Evolutionary conservation across 345 rosid genomes (phyloP).

Genomic region (Heritiera littoralis): DNA sequence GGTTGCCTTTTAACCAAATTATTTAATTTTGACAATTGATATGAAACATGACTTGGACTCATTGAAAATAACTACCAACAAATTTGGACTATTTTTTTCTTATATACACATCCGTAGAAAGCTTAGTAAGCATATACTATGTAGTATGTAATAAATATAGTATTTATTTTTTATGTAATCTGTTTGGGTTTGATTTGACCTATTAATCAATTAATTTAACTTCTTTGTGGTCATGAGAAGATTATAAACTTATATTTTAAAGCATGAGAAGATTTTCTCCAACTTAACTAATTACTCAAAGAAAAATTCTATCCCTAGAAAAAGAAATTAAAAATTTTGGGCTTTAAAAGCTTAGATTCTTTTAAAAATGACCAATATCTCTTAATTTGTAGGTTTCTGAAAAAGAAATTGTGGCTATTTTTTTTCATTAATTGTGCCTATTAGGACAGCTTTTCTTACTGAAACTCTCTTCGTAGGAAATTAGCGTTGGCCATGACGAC

Average conservation of each 20-base stretch:
- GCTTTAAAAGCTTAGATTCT: background rate
- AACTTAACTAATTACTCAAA: background rate
- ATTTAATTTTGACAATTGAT: background rate
- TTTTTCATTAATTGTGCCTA: background rate
- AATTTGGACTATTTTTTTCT: background rate
- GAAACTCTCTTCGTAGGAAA: background rate
- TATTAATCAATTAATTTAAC: background rate
- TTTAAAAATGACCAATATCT: background rate
- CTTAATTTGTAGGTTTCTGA: no score
- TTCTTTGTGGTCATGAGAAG: background rate
- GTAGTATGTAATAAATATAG: background rate
- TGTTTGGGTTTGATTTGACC: background rate
- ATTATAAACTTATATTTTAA: background rate
- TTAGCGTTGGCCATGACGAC: background rate
- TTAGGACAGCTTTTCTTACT: background rate
- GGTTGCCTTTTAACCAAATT: background rate
- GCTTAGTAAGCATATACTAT: background rate
- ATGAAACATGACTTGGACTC: slow-evolving; percentile 8
- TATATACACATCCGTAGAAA: background rate
- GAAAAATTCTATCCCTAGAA: background rate
- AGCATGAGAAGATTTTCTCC: background rate
- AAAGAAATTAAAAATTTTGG: background rate
- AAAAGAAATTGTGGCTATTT: no score
- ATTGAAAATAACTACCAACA: slow-evolving; percentile 8
- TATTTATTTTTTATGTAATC: background rate